Conservation (phyloP, 441 rosid genomes). For the Pelargonium cotyledonis region DNA sequence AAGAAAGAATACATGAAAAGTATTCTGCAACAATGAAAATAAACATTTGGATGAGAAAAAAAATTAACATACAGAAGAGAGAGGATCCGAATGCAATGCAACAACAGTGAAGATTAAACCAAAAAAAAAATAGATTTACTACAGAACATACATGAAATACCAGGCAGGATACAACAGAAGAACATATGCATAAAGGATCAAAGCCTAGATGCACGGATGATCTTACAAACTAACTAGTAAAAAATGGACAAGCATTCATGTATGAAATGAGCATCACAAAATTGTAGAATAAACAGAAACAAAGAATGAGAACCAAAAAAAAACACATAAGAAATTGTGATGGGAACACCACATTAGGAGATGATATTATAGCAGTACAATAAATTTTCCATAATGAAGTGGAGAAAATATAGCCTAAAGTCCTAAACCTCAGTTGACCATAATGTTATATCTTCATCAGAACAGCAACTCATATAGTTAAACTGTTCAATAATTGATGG, state of each 20-base stretch:
- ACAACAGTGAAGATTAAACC: too few relatives aligned
- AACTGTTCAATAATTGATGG: background rate
- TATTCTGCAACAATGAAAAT: background rate
- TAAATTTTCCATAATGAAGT: background rate
- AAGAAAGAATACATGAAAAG: background rate
- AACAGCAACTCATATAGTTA: background rate
- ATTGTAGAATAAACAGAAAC: too few relatives aligned
- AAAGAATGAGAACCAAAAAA: background rate
- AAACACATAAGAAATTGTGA: background rate
- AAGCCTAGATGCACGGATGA: too few relatives aligned
- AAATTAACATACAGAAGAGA: background rate
- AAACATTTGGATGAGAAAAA: constrained; percentile 3
- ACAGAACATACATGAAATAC: too few relatives aligned
- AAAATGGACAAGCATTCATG: too few relatives aligned
- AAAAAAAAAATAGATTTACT: too few relatives aligned
- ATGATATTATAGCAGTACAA: background rate
- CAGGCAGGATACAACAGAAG: too few relatives aligned
- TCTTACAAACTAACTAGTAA: too few relatives aligned
- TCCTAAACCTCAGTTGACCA: background rate
- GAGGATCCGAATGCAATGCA: too few relatives aligned
- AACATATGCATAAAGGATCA: too few relatives aligned
- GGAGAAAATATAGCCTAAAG: background rate
- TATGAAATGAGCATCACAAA: background rate
- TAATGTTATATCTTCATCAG: background rate
- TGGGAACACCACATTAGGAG: background rate